Evolutionary conservation across 768 basidiomycete species (phyloP), one percentile per base, ranked within the genome.

Genomic region (Termitomyces sp.): DNA sequence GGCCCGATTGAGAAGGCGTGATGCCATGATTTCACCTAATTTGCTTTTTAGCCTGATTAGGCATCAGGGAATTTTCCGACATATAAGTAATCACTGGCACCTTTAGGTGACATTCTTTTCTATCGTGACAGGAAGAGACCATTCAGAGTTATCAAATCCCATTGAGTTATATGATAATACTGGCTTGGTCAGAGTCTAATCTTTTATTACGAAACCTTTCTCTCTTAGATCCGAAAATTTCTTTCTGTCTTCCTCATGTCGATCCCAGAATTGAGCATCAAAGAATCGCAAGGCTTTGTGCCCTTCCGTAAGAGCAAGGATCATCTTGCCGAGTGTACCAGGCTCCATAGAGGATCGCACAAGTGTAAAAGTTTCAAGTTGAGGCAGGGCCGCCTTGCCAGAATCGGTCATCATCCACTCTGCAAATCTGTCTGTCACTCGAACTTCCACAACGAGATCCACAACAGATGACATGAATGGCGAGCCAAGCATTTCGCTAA

Each of bases 111-210:
- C 20, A 40, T 59, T 34, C 49, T 59, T n/a, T 59, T 59, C 38
- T 59, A 59, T 59, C 57, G 57, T 10, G 49, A 59, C 17, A 51
- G 20, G n/a, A 59, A 51, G 38, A 38, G 57, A 50, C 57, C 25
- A 25, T 25, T 56, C 10, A 29, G 31, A 31, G 6, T 5, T 11
- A 46, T 12, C 9, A 53, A 53, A 34, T 34, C 36, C 38, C 12
- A 40, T 40, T 40, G 15, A 31, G 10, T 20, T 6, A 46, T 12
- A 37, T 20, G 20, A 15, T 4, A 17, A 34, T 25, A 25, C 20
- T 40, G 10, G 52, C 14, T 1, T 14, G 10, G 5, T 10, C 31
- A 14, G 36, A 54, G 10, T 31, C 32, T 43, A 52, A 40, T 50
- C 56, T 11, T 37, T 49, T 4, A 61, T 52, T 2, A 20, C 9